These are phyloP conservation scores for Scutellaria baicalensis DNA, from an alignment of 257 asterid species.

Conservation along the genomic window DNA sequence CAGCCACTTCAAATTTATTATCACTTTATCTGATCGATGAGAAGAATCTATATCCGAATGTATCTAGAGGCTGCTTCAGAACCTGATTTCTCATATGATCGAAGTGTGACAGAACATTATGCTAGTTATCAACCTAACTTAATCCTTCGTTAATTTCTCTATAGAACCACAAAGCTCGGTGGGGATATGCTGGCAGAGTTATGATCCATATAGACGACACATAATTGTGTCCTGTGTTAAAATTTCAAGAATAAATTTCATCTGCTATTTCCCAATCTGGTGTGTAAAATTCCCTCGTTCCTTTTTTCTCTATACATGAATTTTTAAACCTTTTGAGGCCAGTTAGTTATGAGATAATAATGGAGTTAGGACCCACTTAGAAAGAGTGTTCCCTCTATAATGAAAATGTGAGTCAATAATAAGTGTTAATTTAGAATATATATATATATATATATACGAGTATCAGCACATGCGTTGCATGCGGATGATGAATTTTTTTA, in stretches of 20 bases:
- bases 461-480: too few species aligned
- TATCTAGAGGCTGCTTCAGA: conserved; percentile 8
- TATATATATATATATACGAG: too few species aligned
- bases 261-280: conserved; percentile 15
- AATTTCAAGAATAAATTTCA: conserved; percentile 10
- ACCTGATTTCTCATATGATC: too few species aligned
- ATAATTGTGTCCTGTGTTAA: conserved; percentile 2
- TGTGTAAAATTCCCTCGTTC: conserved; percentile 7
- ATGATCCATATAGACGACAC: not conserved
- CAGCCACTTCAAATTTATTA: conserved; percentile 10
- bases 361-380: conserved; percentile 43
- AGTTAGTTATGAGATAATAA: conserved; percentile 26
- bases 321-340: conserved; percentile 20
- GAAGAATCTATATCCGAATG: not conserved
- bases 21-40: conserved; percentile 1
- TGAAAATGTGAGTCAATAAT: conserved; percentile 28
- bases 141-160: too few species aligned
- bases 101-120: too few species aligned
- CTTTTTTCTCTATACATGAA: conserved; percentile 11
- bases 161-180: too few species aligned
- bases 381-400: conserved; percentile 28
- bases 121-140: too few species aligned
- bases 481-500: too few species aligned
- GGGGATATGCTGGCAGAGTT: too few species aligned
- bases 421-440: conserved; percentile 35